Base-by-base conservation (phyloP, 805 yeast species). In the Candida insectorum region DNA sequence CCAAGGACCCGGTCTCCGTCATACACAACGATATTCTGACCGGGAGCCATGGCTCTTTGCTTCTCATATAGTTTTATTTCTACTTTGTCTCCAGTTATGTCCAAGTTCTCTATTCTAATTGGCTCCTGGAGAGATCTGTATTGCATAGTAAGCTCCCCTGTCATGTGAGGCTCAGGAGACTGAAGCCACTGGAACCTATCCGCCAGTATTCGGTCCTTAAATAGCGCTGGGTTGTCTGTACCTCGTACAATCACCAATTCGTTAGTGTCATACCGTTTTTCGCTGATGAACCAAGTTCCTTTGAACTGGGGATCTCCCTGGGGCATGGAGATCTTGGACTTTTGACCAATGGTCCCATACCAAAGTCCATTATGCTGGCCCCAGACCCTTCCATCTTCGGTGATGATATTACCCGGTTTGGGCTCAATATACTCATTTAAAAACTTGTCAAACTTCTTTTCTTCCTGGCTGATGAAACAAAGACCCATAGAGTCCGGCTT, bases 331-430 rank as follows among this genome's bases (percentile, higher is more conserved):
- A 88, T 59, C 3, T 89, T 79, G 12, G 81, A 72, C 41, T 80
- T 75, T 59, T 93, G 97, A 0, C 98, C 98, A 15, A 91, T 77
- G 0, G 98, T 93, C n/a, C 86, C 91, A 29, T 84, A 78, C 97
- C 97, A 93, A 7, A 93, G 54, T 0, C 98, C 98, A 17, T 72
- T 62, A 56, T 93, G 98, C 30, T 56, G 48, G 0, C 96, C 97
- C 77, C 93, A 87, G 0, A 77, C 67, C 33, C 60, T 63, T 4
- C 95, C 95, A 36, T 77, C 82, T 36, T 72, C 76, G 0, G 89
- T 82, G n/a, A 86, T 69, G 6, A 93, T 77, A 39, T 84, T 72
- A 0, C 97, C 98, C 1, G 87, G 87, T 5, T 68, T 67, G 1
- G 83, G 80, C 9, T 69, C 73, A 3, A 91, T 65, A 49, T 82